Evolutionary conservation across 768 basidiomycete species (phyloP).

Genomic region (Trametes coccinea): DNA sequence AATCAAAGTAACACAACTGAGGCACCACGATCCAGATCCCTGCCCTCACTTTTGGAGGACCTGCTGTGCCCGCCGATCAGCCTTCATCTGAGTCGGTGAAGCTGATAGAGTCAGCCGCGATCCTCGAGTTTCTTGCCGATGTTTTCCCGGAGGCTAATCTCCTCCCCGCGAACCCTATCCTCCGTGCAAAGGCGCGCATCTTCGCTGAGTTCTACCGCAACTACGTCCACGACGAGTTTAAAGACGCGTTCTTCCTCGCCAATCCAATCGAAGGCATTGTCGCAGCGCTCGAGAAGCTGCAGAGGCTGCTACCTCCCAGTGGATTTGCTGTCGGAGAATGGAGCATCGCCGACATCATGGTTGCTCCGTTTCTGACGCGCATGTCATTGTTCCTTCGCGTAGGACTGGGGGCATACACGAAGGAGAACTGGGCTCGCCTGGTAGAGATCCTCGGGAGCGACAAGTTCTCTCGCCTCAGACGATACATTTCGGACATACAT

Average conservation of each 20-base stretch:
- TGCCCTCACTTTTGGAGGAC: constrained; percentile 61
- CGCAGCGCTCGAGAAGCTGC: constrained; percentile 45
- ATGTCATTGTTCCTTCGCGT: constrained; percentile 43
- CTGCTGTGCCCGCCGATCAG: constrained; percentile 48
- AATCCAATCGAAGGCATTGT: constrained; percentile 45
- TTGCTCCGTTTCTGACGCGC: constrained; percentile 62
- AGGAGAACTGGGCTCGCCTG: constrained; percentile 48
- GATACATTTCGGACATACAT: constrained; percentile 49
- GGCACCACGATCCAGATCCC: constrained; percentile 42
- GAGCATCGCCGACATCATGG: constrained; percentile 60
- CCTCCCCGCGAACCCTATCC: constrained; percentile 54
- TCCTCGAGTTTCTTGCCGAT: constrained; percentile 68
- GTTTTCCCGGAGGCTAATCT: constrained; percentile 49
- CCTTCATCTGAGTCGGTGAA: constrained; percentile 62
- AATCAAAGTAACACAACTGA: not conserved
- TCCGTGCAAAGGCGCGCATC: constrained; percentile 57
- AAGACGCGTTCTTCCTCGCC: constrained; percentile 40
- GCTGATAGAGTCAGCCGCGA: constrained; percentile 60
- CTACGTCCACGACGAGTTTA: constrained; percentile 42
- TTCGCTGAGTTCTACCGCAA: constrained; percentile 55
- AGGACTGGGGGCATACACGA: constrained; percentile 51
- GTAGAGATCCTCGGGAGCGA: constrained; percentile 43
- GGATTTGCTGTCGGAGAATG: constrained; percentile 48
- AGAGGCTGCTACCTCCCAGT: constrained; percentile 47
- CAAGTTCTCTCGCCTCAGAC: constrained; percentile 48